These are phyloP conservation scores for Fraxinus americana DNA, from an alignment of 257 asterid species.

Conservation along the genomic window DNA sequence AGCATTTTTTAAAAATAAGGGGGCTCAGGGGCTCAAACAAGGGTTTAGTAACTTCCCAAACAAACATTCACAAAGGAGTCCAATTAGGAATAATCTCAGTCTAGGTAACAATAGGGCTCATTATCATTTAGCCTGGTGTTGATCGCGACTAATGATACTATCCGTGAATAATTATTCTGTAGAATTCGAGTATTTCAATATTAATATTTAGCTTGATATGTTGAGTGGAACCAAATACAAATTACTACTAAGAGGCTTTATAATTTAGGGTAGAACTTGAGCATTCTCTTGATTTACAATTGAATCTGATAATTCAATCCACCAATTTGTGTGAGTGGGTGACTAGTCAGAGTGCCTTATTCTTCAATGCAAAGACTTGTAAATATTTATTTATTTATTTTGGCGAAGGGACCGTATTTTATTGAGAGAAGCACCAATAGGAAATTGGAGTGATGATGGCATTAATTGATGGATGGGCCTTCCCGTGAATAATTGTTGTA, in stretches of 20 bases:
- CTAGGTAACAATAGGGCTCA: too few species aligned
- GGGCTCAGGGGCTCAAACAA: too few species aligned
- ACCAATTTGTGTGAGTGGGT: not conserved
- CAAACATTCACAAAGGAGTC: too few species aligned
- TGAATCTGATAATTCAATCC: not conserved
- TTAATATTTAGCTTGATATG: not conserved
- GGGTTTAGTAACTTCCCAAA: too few species aligned
- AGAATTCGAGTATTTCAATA: too few species aligned
- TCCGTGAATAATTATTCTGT: too few species aligned
- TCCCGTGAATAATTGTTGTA: conserved; percentile 12
- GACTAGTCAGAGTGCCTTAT: not conserved
- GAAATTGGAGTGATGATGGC: not conserved
- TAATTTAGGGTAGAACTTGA: too few species aligned
- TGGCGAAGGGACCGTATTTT: not conserved
- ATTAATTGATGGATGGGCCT: not conserved
- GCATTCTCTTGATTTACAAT: not conserved
- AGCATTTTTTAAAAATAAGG: too few species aligned
- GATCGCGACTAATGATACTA: too few species aligned
- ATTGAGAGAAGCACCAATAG: not conserved
- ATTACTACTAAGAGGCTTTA: not conserved
- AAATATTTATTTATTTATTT: not conserved
- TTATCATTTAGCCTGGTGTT: too few species aligned
- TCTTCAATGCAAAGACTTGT: not conserved
- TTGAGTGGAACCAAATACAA: not conserved
- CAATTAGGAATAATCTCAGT: too few species aligned